Base-by-base conservation (phyloP, 768 basidiomycete genomes). In the Boletellus ananiceps region DNA sequence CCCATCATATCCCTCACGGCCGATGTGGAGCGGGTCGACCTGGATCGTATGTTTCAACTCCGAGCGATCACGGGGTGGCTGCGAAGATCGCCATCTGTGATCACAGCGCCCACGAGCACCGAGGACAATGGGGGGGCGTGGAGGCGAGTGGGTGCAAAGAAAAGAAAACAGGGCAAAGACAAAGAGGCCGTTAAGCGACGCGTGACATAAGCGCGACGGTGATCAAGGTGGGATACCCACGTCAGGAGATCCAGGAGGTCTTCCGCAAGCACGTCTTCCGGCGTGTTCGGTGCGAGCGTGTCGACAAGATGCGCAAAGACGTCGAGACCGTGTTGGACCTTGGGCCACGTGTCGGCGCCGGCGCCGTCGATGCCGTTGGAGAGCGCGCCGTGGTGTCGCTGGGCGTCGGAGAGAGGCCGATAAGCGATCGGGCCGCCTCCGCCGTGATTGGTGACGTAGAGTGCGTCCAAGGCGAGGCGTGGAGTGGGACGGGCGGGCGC, bases 281-380 rank as follows among this genome's bases (percentile, higher is more conserved):
- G 63, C 35, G 68, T 54, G 44, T 67, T 47, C 59, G 71, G 61
- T 51, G 63, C 57, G 32, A 72, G 60, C 36, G 57, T 54, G 45
- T 68, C 63, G 52, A 84, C 64, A 36, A 81, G 57, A 25, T 62
- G 65, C 40, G 67, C 61, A 49, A 92, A 71, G 9, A 71, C 67
- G 29, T 63, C 61, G 25, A 70, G 70, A 33, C 86, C 90, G 52
- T 78, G 75, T 44, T 72, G 66, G 6, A 92, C 79, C 70, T 92
- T 93, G 21, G 84, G 84, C 89, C 88, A 92, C 6, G 74, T 71
- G 46, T 74, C 70, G 35, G 74, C 82, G 32, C 76, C 81, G 46
- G 64, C 51, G n/a, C 78, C 79, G 59, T 88, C 86, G 40, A 87
- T 66, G 13, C 87, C 88, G 58, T 91, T 91, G 31, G 90, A 89